These are phyloP conservation scores for Cytospora mali DNA, from an alignment of 2,329 filamentous ascomycete genomes.

Conservation along the genomic window DNA sequence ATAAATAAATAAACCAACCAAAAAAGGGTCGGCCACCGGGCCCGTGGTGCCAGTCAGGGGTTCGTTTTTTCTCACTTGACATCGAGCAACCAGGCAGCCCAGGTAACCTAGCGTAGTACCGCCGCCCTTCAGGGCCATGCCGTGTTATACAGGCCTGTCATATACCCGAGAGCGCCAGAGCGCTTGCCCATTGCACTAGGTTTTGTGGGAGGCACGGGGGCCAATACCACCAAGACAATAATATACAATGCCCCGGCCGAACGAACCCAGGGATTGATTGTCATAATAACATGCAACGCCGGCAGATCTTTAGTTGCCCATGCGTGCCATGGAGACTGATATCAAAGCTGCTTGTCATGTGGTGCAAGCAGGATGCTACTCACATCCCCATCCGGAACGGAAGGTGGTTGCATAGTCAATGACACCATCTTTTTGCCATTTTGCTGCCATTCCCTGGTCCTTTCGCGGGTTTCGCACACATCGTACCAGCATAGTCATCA, in stretches of 20 bases:
- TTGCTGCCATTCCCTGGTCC: not conserved
- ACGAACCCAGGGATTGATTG: not conserved
- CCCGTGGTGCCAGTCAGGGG: conserved; percentile 1
- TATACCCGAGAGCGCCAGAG: not conserved
- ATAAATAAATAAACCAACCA: no score
- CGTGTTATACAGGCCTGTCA: not conserved
- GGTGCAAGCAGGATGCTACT: not conserved
- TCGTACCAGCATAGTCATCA: not conserved
- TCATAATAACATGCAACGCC: not conserved
- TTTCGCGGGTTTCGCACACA: not conserved
- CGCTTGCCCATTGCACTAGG: not conserved
- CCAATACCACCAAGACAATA: not conserved
- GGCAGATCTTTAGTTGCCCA: not conserved
- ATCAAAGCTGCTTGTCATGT: not conserved
- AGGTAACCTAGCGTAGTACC: no score
- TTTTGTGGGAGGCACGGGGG: not conserved
- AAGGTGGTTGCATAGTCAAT: not conserved
- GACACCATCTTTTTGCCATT: not conserved
- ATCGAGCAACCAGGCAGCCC: no score
- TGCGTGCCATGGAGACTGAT: not conserved
- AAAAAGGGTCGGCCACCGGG: not conserved
- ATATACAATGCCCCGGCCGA: no score
- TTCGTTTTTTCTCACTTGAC: not conserved
- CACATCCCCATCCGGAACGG: not conserved
- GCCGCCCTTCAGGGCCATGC: not conserved